Evolutionary conservation across 768 basidiomycete species (phyloP), one percentile per base, ranked within the genome.

Genomic region (Kwoniella botswanensis): DNA sequence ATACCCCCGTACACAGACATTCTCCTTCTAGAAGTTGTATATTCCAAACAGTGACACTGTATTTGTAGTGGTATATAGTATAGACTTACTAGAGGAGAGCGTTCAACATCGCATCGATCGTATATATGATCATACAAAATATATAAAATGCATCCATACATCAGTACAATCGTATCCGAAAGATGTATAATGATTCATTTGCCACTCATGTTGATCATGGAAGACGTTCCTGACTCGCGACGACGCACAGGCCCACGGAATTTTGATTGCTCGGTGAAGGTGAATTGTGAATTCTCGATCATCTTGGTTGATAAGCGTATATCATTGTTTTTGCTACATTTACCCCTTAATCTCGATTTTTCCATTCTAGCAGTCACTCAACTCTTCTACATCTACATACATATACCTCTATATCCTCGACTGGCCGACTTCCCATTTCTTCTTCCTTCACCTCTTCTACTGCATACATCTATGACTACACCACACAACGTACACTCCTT

Each of bases 61-160:
- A 65, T 62, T n/a, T n/a, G 15, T 52, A 3, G n/a, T 24, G 17
- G 6, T 22, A 12, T 50, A 52, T 63, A 44, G 55, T 56, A 66
- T 56, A 42, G 43, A 63, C 46, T 22, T 56, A 58, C 65, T 67
- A 57, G 63, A 58, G 68, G 63, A 60, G 68, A 70, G 68, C 68
- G 68, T 70, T 70, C 68, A 70, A 70, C 68, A 70, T 24, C 68
- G 68, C 68, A 70, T 70, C 50, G 18, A 55, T 55, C 24, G 24
- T n/a, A 55, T 55, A 21, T 55, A 35, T 35, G 35, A 35, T 35
- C 35, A 35, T 12, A 55, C 15, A 55, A 55, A 12, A 55, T n/a
- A 55, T 55, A 22, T 3, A 13, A 55, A 55, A 58, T 58, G 29
- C 13, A 29, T 58, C 17, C 44, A 11, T 17, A 46, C 44, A 12